Base-by-base conservation (phyloP, 495 filamentous ascomycete species). In the Letharia lupina region DNA sequence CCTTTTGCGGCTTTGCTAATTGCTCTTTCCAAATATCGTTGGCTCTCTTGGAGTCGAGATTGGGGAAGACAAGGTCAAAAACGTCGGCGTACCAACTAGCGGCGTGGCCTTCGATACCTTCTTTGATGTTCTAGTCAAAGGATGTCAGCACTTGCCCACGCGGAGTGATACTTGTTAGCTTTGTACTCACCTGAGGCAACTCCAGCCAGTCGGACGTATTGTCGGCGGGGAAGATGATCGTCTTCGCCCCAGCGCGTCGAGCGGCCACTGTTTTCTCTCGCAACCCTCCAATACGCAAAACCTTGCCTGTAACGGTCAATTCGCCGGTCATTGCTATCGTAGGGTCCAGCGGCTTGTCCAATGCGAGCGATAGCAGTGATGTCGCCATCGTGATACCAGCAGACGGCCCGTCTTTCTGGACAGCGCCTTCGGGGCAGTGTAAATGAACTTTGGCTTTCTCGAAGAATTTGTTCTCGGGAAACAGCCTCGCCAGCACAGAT, bases 181-280 rank as follows among this genome's bases (percentile, higher is more conserved):
- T 60, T 50, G 60, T 76, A 76, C 88, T 76, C 80, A 98, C 94
- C 83, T 96, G 91, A 73, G 95, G 95, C 71, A 99, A 83, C 77
- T 99, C 95, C 59, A 98, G 79, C 95, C 95, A 99, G 81, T 99
- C 94, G 52, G 88, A 90, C 79, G 87, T 84, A 79, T 98, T 98
- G 78, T 98, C 95, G 57, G 83, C 80, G 58, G 95, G 95, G 82
- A 99, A 99, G 71, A 99, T 87, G 71, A 99, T 86, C 80, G 85
- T 97, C 79, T 88, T 94, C 66, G 91, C 95, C 65, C 95, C 95
- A 59, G 95, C 94, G 65, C 95, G 83, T 68, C 93, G 83, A 60
- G 95, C 95, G 60, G 95, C 95, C 61, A 99, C 94, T n/a, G 94
- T 96, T 86, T 99, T 99, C 83, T 99, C 95, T 64, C 95, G 82